Conservation (phyloP, 257 asterid genomes). For the Capsicum baccatum region DNA sequence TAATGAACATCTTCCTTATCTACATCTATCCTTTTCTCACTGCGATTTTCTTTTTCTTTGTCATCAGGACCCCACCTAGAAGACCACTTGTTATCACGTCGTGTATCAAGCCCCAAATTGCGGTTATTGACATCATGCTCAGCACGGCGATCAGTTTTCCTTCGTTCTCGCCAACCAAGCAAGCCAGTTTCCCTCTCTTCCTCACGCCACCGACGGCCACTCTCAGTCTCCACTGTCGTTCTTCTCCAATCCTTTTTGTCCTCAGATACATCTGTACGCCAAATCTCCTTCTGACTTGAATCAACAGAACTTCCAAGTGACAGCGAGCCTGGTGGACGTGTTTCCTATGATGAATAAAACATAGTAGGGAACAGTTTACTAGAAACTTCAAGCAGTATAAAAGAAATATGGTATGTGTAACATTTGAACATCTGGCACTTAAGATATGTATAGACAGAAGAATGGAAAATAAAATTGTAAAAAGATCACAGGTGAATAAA, state of each 20-base stretch:
- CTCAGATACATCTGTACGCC: constrained; percentile 77
- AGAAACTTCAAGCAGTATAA: background rate
- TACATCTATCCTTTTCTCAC: constrained; percentile 66
- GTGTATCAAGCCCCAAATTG: constrained; percentile 67
- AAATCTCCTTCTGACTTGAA: constrained; percentile 75
- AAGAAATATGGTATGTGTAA: background rate
- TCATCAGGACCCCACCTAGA: constrained; percentile 98
- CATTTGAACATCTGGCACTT: background rate
- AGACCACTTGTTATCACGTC: constrained; percentile 96
- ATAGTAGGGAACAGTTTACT: constrained; percentile 9
- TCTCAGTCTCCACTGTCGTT: constrained; percentile 63
- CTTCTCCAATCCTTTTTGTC: constrained; percentile 91
- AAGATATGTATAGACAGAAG: background rate
- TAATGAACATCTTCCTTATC: constrained; percentile 78
- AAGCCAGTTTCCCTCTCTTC: constrained; percentile 99
- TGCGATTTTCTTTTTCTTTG: constrained; percentile 83
- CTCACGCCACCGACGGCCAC: constrained; percentile 98
- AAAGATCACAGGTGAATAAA: background rate
- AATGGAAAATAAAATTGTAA: background rate
- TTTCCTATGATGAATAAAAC: constrained; percentile 52
- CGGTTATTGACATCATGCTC: constrained; percentile 81
- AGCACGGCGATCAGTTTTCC: constrained; percentile 82
- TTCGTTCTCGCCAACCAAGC: constrained; percentile 93
- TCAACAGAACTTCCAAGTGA: constrained; percentile 87
- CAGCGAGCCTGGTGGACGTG: constrained; percentile 81